A percentile compares a stretch with the other conserved stretches of the same genome.
Evolutionary conservation across 2,329 filamentous ascomycete genomes (phyloP).

Genomic region (Cercospora beticola): DNA sequence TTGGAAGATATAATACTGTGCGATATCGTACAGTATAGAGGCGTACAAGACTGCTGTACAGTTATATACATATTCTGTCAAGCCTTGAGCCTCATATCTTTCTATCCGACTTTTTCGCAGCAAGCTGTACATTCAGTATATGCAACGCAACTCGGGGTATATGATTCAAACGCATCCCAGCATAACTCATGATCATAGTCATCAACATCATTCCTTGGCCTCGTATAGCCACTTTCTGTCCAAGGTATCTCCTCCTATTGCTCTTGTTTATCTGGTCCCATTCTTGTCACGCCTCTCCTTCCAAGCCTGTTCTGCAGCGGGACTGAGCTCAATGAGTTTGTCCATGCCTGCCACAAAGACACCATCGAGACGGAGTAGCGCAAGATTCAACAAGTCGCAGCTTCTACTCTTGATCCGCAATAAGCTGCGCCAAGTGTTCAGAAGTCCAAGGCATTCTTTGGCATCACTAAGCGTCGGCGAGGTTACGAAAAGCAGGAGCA

Average conservation of each 20-base stretch:
- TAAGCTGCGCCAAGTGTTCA: constrained; percentile 35
- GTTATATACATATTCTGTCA: background rate
- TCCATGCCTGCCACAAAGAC: constrained; percentile 36
- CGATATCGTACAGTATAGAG: background rate
- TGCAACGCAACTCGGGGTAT: background rate
- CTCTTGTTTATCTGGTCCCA: background rate
- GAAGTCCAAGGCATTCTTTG: constrained; percentile 34
- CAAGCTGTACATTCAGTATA: background rate
- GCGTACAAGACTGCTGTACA: background rate
- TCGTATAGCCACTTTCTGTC: background rate
- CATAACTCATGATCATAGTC: background rate
- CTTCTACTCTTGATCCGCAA: constrained; percentile 37
- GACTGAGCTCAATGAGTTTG: constrained; percentile 34
- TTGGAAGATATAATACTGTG: background rate
- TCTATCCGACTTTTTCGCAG: background rate
- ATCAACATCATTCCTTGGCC: background rate
- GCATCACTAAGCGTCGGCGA: constrained; percentile 33
- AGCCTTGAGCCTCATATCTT: background rate
- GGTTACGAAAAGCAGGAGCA: constrained; percentile 38
- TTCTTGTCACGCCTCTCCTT: constrained; percentile 21
- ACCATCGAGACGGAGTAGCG: constrained; percentile 35
- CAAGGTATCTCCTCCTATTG: background rate
- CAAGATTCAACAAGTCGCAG: constrained; percentile 38
- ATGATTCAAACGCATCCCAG: background rate
- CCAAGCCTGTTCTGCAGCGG: constrained; percentile 34